Percentiles rank a stretch among this genome's conserved stretches.
phyloP scores from a whole-genome alignment of 345 rosid species.

The Arabidopsis suecica region DNA sequence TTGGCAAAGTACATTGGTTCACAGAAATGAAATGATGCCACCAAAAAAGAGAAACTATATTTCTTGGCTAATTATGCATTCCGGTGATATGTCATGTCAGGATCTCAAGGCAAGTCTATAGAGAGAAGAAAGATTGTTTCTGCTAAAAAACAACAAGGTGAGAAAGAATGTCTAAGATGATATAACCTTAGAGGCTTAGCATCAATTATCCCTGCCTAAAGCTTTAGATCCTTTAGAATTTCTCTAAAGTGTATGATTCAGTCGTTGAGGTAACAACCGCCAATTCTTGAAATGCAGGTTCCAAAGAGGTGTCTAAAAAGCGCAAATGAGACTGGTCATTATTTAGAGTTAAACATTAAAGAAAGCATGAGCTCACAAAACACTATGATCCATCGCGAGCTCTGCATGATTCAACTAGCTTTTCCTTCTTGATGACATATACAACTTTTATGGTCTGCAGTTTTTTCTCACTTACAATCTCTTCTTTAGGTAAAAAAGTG shows the following conservation, averaged over 20 bases:
- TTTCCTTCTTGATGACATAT: background rate
- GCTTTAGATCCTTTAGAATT: background rate
- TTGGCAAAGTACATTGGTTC: conserved; percentile 14
- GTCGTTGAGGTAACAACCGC: background rate
- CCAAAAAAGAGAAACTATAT: background rate
- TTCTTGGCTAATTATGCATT: conserved; percentile 20
- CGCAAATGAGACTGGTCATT: conserved; percentile 28
- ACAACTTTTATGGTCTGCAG: background rate
- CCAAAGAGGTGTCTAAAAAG: conserved; percentile 21
- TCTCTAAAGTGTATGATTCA: conserved; percentile 19
- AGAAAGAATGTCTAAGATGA: conserved; percentile 6
- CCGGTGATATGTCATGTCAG: conserved; percentile 33
- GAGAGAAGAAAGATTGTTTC: conserved; percentile 43
- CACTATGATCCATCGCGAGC: conserved; percentile 6
- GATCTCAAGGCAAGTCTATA: conserved; percentile 36
- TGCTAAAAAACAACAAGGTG: conserved; percentile 42
- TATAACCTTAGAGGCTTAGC: background rate
- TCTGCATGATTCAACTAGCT: conserved; percentile 19
- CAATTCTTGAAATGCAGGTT: conserved; percentile 35
- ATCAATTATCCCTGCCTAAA: background rate
- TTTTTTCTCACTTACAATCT: background rate
- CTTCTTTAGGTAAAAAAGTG: background rate
- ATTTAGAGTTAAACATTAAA: conserved; percentile 5
- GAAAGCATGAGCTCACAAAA: conserved; percentile 1
- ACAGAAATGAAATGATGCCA: background rate